Percentiles rank a stretch among this genome's conserved stretches.
These are phyloP conservation scores for Sugiyamaella pinicola DNA, from an alignment of 1,139 yeast genomes.

Conservation along the genomic window DNA sequence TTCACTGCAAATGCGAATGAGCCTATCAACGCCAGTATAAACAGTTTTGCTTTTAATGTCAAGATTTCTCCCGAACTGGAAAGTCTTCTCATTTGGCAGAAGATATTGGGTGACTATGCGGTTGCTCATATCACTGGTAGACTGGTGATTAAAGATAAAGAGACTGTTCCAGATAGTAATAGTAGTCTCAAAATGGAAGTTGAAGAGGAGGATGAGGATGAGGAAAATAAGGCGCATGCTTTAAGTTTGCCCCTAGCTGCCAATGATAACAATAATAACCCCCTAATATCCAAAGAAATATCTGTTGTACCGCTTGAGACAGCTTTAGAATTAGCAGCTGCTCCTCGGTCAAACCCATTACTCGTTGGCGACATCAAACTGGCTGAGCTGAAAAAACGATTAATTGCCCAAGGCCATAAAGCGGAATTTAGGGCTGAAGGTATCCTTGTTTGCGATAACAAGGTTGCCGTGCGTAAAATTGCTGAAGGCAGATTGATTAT, in stretches of 20 bases:
- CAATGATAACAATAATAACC: neutral
- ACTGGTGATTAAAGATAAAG: constrained; percentile 49
- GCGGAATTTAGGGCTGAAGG: constrained; percentile 97
- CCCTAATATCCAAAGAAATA: constrained; percentile 19
- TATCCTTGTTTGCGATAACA: constrained; percentile 79
- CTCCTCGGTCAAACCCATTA: constrained; percentile 48
- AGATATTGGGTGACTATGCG: constrained; percentile 73
- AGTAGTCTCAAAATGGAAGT: constrained; percentile 11
- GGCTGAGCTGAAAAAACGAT: constrained; percentile 72
- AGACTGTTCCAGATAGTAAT: neutral
- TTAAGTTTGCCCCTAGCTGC: constrained; percentile 11
- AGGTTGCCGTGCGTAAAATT: constrained; percentile 72
- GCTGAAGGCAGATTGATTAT: constrained; percentile 80
- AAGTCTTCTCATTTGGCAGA: constrained; percentile 77
- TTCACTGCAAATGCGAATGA: constrained; percentile 47
- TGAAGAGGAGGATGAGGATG: constrained; percentile 1
- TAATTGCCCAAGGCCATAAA: constrained; percentile 58
- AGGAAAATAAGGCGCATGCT: constrained; percentile 1
- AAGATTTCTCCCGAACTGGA: constrained; percentile 68
- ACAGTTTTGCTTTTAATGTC: constrained; percentile 69
- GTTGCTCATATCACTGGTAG: constrained; percentile 84
- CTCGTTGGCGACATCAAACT: constrained; percentile 89
- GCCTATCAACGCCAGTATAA: constrained; percentile 57
- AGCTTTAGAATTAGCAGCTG: constrained; percentile 37
- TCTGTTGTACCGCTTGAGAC: constrained; percentile 37